A percentile compares a stretch with the other conserved stretches of the same genome.
Evolutionary conservation across 139 green algal species (phyloP).

Genomic region (Coelastrella sp.): DNA sequence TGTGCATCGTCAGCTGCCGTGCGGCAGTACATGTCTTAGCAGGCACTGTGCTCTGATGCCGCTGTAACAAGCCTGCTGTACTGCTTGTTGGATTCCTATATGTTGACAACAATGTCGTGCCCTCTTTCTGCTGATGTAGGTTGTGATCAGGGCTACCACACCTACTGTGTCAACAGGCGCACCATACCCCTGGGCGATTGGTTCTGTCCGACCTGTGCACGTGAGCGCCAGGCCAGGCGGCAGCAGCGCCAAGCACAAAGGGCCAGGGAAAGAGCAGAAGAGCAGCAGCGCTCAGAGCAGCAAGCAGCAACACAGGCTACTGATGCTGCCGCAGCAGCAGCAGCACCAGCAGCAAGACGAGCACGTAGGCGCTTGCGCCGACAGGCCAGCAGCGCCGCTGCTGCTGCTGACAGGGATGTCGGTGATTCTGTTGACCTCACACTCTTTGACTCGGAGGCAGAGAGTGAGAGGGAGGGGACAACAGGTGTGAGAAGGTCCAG

Average conservation of each 20-base stretch:
- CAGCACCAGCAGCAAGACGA: background rate
- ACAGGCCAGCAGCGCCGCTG: background rate
- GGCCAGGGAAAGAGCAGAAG: too few relatives aligned
- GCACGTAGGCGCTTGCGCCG: background rate
- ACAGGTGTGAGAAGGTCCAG: background rate
- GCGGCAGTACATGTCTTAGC: too few relatives aligned
- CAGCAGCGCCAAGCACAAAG: background rate
- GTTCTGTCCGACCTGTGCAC: conserved; percentile 66
- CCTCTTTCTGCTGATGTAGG: conserved; percentile 45
- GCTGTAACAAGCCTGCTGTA: too few relatives aligned
- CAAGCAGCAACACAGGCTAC: background rate
- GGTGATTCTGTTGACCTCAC: background rate
- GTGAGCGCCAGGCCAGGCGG: background rate
- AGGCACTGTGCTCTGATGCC: too few relatives aligned
- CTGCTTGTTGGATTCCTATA: too few relatives aligned
- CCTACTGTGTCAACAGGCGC: conserved; percentile 70
- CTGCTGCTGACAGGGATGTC: background rate
- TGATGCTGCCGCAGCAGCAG: background rate
- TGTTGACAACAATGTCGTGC: too few relatives aligned
- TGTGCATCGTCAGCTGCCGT: background rate
- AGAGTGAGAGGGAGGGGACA: background rate
- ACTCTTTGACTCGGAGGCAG: background rate
- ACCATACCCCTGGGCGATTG: conserved; percentile 73
- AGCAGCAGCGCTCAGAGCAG: too few relatives aligned
- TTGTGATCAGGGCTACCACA: conserved; percentile 80